Base-by-base conservation (phyloP, 2,329 filamentous ascomycete species). In the Fusarium cyanostomum region DNA sequence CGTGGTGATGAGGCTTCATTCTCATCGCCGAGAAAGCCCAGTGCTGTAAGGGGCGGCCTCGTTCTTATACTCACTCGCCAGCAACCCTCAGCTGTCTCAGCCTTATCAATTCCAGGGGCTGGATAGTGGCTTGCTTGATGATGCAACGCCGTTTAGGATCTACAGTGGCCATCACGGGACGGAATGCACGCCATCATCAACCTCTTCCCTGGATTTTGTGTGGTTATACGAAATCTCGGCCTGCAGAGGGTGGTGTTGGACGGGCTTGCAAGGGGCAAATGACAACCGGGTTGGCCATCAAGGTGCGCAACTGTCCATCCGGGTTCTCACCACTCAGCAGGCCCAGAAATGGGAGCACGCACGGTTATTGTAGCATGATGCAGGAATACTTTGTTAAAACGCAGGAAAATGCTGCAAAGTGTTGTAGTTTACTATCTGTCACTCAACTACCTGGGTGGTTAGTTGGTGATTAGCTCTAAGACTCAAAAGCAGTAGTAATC, bases 241-340 rank as follows among this genome's bases (percentile, higher is more conserved):
- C 28, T 38, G 21, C 21, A 21, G 21, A 21, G 6, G 21, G 59
- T 53, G 54, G 51, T 56, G 49, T 58, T 52, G 37, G 56, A 13
- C 11, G 13, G 28, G 35, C 39, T 39, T 51, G 53, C 33, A 26
- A 24, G 21, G 50, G 4, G 31, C 16, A 12, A 41, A 51, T 67
- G 67, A 62, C 69, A 71, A 70, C 69, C 69, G 48, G 69, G 69
- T 71, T 70, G 59, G 11, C 69, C 69, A 71, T 71, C 69, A 67
- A 60, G 69, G 69, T 69, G 37, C 64, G 35, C 56, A 24, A 2
- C 13, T 64, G 54, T 46, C 67, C 70, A 71, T 71, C 69, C 60
- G 51, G 69, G 68, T 71, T 70, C 69, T 70, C 66, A 57, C 46
- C 35, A 30, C 46, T 39, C 42, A 44, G 28, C 38, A 38, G 42